Evolutionary conservation across 2,329 filamentous ascomycete genomes (phyloP).

Genomic region (Sclerotinia subarctica): DNA sequence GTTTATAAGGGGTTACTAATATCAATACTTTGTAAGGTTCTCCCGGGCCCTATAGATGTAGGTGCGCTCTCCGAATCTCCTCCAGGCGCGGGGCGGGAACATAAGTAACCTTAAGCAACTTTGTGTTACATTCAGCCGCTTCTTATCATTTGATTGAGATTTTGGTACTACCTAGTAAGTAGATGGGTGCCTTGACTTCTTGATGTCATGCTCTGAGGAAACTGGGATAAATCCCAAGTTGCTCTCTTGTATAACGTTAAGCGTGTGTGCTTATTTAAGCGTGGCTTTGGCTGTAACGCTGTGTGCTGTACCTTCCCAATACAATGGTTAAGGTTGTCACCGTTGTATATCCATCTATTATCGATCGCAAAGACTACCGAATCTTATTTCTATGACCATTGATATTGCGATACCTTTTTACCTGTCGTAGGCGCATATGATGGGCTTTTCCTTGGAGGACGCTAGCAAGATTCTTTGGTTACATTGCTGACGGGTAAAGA

Average conservation of each 20-base stretch:
- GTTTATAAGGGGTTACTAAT: too few relatives aligned
- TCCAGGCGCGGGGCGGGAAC: background rate
- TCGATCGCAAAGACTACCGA: background rate
- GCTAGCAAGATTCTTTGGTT: background rate
- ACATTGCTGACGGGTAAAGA: background rate
- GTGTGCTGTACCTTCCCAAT: background rate
- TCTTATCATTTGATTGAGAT: background rate
- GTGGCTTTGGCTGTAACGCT: background rate
- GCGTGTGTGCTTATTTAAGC: background rate
- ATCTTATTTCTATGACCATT: background rate
- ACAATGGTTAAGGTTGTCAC: background rate
- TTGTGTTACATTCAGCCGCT: slow-evolving; percentile 3
- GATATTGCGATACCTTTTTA: too few relatives aligned
- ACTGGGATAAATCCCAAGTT: background rate
- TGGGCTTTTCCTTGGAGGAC: background rate
- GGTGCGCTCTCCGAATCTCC: too few relatives aligned
- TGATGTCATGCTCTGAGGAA: background rate
- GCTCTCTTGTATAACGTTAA: background rate
- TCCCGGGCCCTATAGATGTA: too few relatives aligned
- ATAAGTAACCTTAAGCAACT: background rate
- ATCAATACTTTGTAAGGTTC: too few relatives aligned
- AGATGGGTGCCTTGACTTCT: background rate
- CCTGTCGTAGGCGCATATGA: background rate
- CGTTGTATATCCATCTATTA: background rate
- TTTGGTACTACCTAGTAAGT: too few relatives aligned